Evolutionary conservation across 108 stramenopile genomes (phyloP), one percentile per base, ranked within the genome.

Genomic region (Conticribra weissflogii): DNA sequence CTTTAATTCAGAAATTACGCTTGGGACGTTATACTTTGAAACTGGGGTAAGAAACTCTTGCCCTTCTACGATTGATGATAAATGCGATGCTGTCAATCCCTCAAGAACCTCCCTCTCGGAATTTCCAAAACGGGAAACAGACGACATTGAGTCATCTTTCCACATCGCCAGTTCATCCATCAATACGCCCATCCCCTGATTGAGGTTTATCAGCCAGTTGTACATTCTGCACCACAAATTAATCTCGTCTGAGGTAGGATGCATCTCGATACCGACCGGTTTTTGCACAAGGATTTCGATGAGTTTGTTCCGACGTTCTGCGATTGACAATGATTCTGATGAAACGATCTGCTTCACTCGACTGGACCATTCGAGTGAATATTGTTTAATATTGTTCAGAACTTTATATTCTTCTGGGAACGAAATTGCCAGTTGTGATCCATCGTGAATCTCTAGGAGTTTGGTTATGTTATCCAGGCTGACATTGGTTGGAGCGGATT

Each of bases 221-320:
- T 88, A 82, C 17, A 87, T 54, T 25, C 83, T 74, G 17, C 82
- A 27, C 58, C 82, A 72, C 24, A 80, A 33, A 66, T 87, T 80
- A 32, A 84, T 53, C 14, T 72, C 64, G 15, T 79, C 75, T 22
- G 71, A 55, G 3, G 82, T 71, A 41, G 89, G 92, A 27, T 90
- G 55, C 31, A 88, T 63, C 31, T 87, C 79, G 19, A 93, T 75
- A 8, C 92, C 92, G 69, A 69, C 79, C 17, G 89, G 92, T 19
- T 88, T 73, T 3, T 45, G 47, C 33, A 31, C 21, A n/a, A 32
- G 31, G 34, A 54, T 68, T 19, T 69, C 27, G 0, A 36, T 22
- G 46, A 71, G 64, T 41, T 46, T 44, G 32, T 52, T 30, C 32
- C 52, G 64, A 7, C 71, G 64, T 33, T 78, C 68, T 34, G 54